These are phyloP conservation scores for Apiospora marii DNA, from an alignment of 2,329 filamentous ascomycete genomes.

Conservation along the genomic window DNA sequence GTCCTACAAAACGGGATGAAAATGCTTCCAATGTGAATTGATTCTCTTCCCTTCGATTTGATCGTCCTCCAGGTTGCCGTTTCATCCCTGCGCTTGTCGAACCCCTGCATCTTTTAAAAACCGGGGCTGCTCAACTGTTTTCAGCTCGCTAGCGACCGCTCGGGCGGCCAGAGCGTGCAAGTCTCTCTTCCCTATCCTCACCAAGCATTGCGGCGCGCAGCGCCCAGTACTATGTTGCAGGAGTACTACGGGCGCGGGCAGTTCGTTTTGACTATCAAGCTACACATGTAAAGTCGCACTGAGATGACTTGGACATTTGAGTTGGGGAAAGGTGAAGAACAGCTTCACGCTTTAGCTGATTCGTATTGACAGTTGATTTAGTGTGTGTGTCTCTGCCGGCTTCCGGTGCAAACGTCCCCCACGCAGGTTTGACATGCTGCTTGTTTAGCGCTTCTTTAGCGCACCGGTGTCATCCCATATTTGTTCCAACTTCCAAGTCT, in stretches of 20 bases:
- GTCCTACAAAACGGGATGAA: not conserved
- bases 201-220: not conserved
- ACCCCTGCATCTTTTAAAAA: not conserved
- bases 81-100: conserved; percentile 13
- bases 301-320: not conserved
- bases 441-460: not conserved
- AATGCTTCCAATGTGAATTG: not conserved
- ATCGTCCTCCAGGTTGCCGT: conserved; percentile 11
- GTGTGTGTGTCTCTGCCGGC: not conserved
- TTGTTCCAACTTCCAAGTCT: conserved; percentile 1
- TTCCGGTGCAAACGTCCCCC: not conserved
- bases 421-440: not conserved
- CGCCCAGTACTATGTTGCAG: too few relatives aligned
- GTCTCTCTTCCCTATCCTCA: not conserved
- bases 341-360: not conserved
- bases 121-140: not conserved
- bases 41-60: conserved; percentile 3
- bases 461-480: conserved; percentile 18
- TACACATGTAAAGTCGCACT: not conserved
- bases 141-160: not conserved
- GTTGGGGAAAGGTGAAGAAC: not conserved
- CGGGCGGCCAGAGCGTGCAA: not conserved
- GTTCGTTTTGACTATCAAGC: not conserved
- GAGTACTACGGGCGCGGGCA: not conserved
- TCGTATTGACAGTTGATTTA: not conserved